phyloP scores from a whole-genome alignment of 2,329 filamentous ascomycete genomes.

The Talaromyces sp. region DNA sequence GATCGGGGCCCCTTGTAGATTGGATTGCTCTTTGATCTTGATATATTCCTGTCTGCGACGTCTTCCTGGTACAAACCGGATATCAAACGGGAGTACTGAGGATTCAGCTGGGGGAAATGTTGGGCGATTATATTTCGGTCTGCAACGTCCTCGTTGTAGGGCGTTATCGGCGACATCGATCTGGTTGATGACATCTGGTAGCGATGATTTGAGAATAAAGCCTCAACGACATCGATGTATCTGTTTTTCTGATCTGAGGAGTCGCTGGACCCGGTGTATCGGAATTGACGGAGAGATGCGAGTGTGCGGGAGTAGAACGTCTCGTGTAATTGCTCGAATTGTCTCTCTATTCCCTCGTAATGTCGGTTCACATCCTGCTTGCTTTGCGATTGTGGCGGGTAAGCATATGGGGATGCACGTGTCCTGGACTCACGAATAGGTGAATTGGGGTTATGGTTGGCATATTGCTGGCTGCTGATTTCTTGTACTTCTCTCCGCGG shows the following conservation, averaged over 20 bases:
- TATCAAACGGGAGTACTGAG: constrained; percentile 29
- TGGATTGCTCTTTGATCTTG: constrained; percentile 23
- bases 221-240: constrained; percentile 42
- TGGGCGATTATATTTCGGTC: constrained; percentile 40
- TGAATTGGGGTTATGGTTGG: neutral
- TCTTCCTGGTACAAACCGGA: constrained; percentile 42
- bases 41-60: constrained; percentile 41
- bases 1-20: constrained; percentile 12
- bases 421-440: neutral
- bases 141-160: constrained; percentile 44
- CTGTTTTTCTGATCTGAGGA: constrained; percentile 26
- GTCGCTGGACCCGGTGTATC: constrained; percentile 23
- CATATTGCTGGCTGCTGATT: constrained; percentile 10
- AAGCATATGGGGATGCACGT: constrained; percentile 20
- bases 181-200: constrained; percentile 24
- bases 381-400: constrained; percentile 5
- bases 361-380: constrained; percentile 28
- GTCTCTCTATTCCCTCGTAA: constrained; percentile 39
- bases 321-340: constrained; percentile 39
- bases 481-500: constrained; percentile 1
- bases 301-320: constrained; percentile 30
- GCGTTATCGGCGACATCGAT: constrained; percentile 30
- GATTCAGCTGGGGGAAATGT: constrained; percentile 17
- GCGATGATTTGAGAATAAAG: constrained; percentile 35
- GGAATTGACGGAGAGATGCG: constrained; percentile 27